These are phyloP conservation scores for Atractiella rhizophila DNA, from an alignment of 768 basidiomycete genomes.

Conservation along the genomic window DNA sequence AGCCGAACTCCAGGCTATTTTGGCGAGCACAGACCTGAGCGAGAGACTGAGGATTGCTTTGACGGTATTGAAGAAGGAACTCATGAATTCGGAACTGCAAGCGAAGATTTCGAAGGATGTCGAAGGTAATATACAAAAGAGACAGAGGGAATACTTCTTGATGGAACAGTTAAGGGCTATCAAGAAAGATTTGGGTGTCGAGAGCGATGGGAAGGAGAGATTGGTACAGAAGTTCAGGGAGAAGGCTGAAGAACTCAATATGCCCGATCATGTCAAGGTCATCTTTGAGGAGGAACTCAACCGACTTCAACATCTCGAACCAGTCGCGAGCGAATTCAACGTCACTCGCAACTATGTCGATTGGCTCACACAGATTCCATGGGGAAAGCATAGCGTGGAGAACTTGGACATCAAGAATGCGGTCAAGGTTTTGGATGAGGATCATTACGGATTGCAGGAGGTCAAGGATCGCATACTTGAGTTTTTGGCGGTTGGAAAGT, in stretches of 20 bases:
- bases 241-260: conserved; percentile 60
- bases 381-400: conserved; percentile 82
- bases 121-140: conserved; percentile 37
- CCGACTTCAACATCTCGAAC: conserved; percentile 63
- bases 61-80: conserved; percentile 83
- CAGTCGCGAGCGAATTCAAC: conserved; percentile 18
- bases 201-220: conserved; percentile 58
- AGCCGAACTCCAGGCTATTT: conserved; percentile 68
- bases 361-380: conserved; percentile 74
- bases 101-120: conserved; percentile 78
- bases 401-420: conserved; percentile 40
- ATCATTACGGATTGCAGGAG: conserved; percentile 71
- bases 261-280: conserved; percentile 59
- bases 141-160: conserved; percentile 17
- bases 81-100: conserved; percentile 88
- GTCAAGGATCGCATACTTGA: conserved; percentile 80
- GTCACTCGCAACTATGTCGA: conserved; percentile 38
- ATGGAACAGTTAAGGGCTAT: conserved; percentile 19
- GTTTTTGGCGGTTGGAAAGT: conserved; percentile 65
- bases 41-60: conserved; percentile 74
- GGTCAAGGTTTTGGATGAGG: conserved; percentile 55
- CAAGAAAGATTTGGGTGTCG: conserved; percentile 28
- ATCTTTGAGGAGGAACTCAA: conserved; percentile 88
- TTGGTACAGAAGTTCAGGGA: conserved; percentile 46
- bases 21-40: conserved; percentile 62